Conservation (phyloP, 179 eudicot genomes). For the Beta lomatogona region DNA sequence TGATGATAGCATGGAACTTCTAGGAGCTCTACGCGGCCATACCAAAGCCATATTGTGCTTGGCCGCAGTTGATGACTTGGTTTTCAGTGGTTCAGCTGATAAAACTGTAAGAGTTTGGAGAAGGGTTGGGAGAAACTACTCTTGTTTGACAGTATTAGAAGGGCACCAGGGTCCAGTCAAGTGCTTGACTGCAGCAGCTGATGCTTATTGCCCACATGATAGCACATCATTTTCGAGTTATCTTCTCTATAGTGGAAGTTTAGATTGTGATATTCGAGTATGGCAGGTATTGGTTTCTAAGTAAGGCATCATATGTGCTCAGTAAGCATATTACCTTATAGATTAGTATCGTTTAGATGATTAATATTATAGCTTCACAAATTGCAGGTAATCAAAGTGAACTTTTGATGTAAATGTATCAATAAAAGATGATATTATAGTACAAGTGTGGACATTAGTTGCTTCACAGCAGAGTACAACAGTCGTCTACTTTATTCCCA, state of each 20-base stretch:
- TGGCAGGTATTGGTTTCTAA: constrained; percentile 59
- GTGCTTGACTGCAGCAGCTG: constrained; percentile 55
- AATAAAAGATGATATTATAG: constrained; percentile 5
- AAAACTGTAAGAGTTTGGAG: constrained; percentile 92
- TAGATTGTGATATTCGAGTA: constrained; percentile 74
- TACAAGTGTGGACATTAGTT: constrained; percentile 2
- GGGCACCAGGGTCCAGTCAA: constrained; percentile 80
- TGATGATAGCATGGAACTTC: constrained; percentile 53
- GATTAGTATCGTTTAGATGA: constrained; percentile 7
- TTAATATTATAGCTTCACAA: constrained; percentile 14
- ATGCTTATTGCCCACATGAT: constrained; percentile 31
- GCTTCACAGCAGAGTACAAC: not conserved
- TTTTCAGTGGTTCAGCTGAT: constrained; percentile 90
- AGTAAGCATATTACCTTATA: constrained; percentile 17
- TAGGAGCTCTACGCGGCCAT: constrained; percentile 84
- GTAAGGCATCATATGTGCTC: constrained; percentile 19
- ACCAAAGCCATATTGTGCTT: constrained; percentile 72
- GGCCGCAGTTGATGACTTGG: constrained; percentile 50
- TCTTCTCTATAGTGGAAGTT: constrained; percentile 79
- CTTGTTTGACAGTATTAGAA: constrained; percentile 69
- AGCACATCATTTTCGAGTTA: constrained; percentile 38
- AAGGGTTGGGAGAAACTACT: constrained; percentile 40
- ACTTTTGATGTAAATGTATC: not conserved
- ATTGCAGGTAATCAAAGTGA: constrained; percentile 4
- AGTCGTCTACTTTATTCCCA: not conserved